These are phyloP conservation scores for Stachybotrys echinatus DNA, from an alignment of 2,329 filamentous ascomycete genomes.

Conservation along the genomic window DNA sequence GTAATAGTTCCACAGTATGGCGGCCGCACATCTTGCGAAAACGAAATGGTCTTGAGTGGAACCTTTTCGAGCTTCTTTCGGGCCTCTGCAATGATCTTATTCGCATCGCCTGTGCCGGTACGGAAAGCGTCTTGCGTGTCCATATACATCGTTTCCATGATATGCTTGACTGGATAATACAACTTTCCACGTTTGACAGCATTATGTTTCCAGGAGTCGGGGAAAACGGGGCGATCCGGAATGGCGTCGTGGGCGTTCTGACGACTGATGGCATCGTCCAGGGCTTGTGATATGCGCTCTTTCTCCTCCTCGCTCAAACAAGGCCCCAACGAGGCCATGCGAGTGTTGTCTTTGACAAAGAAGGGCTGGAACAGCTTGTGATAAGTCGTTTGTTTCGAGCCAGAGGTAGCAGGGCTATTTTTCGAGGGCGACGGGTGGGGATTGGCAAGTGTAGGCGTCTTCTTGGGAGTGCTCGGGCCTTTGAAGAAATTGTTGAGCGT, in stretches of 20 bases:
- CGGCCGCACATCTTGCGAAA: conserved; percentile 61
- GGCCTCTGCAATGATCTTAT: conserved; percentile 25
- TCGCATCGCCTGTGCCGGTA: conserved; percentile 26
- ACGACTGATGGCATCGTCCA: conserved; percentile 48
- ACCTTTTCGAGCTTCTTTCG: conserved; percentile 42
- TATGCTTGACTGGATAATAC: conserved; percentile 51
- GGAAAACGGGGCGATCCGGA: conserved; percentile 39
- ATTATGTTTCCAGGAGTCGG: conserved; percentile 15
- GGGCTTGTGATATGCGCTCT: conserved; percentile 40
- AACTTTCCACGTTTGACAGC: conserved; percentile 38
- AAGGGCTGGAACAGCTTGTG: conserved; percentile 75
- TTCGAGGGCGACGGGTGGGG: neutral
- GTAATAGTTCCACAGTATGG: conserved; percentile 72
- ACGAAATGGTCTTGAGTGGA: conserved; percentile 58
- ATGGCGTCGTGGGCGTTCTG: conserved; percentile 39
- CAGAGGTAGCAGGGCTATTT: conserved; percentile 16
- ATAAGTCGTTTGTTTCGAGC: conserved; percentile 44
- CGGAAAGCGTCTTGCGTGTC: conserved; percentile 35
- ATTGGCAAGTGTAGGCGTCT: conserved; percentile 12
- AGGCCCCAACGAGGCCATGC: conserved; percentile 57
- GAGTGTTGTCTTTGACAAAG: conserved; percentile 68
- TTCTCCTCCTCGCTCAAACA: conserved; percentile 53
- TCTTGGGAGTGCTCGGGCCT: conserved; percentile 32
- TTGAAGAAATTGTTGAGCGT: conserved; percentile 44
- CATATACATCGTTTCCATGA: conserved; percentile 52